These are phyloP conservation scores for Trichophyton benhamiae DNA, from an alignment of 2,329 filamentous ascomycete genomes.

Conservation along the genomic window DNA sequence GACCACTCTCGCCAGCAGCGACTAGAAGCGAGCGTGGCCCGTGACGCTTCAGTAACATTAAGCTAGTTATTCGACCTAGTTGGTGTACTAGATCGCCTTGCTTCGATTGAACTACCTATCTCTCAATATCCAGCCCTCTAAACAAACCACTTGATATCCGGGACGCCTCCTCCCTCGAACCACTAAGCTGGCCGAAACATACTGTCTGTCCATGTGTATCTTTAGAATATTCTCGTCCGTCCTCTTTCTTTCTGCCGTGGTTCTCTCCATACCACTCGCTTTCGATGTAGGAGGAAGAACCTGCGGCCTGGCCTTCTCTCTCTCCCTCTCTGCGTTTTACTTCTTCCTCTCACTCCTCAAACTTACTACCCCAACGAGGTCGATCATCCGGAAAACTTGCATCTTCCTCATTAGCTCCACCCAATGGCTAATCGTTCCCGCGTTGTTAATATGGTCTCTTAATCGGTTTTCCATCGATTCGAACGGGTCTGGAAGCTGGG, in stretches of 20 bases:
- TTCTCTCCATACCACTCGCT: slow-evolving; percentile 89
- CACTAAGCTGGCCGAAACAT: background rate
- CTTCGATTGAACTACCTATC: too few relatives aligned
- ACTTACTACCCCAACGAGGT: slow-evolving; percentile 66
- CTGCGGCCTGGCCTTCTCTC: slow-evolving; percentile 85
- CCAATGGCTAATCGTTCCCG: slow-evolving; percentile 78
- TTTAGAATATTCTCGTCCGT: slow-evolving; percentile 67
- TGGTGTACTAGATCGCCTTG: too few relatives aligned
- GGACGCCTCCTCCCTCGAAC: background rate
- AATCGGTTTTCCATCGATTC: slow-evolving; percentile 89
- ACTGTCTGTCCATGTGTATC: slow-evolving; percentile 57
- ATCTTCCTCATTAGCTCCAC: slow-evolving; percentile 57
- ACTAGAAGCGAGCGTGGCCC: background rate
- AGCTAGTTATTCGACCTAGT: too few relatives aligned
- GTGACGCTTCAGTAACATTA: background rate
- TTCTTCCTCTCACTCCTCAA: slow-evolving; percentile 72
- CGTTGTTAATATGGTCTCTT: slow-evolving; percentile 84
- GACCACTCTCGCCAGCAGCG: background rate
- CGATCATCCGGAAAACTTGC: slow-evolving; percentile 60
- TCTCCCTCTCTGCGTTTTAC: slow-evolving; percentile 81
- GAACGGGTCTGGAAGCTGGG: slow-evolving; percentile 58
- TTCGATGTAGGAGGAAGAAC: slow-evolving; percentile 96
- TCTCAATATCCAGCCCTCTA: background rate
- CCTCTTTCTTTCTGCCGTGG: slow-evolving; percentile 78
- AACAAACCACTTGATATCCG: background rate